These are phyloP conservation scores for Eragrostis nindensis DNA, from an alignment of 176 grass and related monocot species.

Conservation along the genomic window DNA sequence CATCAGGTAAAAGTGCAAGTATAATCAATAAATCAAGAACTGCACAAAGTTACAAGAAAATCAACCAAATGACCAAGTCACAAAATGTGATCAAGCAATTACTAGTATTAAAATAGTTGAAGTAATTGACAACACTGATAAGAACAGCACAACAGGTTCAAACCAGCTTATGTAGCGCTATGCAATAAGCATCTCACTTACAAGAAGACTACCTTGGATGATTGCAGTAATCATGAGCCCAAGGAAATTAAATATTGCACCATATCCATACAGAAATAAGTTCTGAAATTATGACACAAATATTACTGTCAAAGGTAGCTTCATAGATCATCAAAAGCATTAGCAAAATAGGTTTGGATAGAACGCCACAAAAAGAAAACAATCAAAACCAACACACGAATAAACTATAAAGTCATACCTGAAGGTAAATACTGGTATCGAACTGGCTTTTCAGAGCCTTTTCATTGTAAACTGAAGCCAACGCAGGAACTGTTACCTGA, in stretches of 20 bases:
- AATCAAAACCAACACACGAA: conserved; percentile 10
- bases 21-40: conserved; percentile 6
- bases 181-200: conserved; percentile 10
- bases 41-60: background rate
- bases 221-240: conserved; percentile 73
- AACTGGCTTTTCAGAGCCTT: conserved; percentile 98
- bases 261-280: conserved; percentile 99
- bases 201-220: conserved; percentile 73
- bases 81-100: conserved; percentile 3
- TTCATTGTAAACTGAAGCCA: conserved; percentile 97
- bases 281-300: conserved; percentile 68
- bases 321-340: conserved; percentile 19
- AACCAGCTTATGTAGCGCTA: background rate
- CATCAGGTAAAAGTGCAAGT: background rate
- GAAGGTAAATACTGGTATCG: conserved; percentile 99
- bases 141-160: conserved; percentile 7
- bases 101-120: conserved; percentile 20
- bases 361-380: too few species aligned
- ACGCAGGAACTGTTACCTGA: conserved; percentile 85
- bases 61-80: background rate
- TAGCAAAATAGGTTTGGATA: conserved; percentile 23
- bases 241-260: conserved; percentile 94
- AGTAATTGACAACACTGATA: conserved; percentile 25
- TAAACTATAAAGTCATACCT: conserved; percentile 66
- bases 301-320: conserved; percentile 5